Evolutionary conservation across 1,139 yeast genomes (phyloP).

Genomic region (Wickerhamomyces sp.): DNA sequence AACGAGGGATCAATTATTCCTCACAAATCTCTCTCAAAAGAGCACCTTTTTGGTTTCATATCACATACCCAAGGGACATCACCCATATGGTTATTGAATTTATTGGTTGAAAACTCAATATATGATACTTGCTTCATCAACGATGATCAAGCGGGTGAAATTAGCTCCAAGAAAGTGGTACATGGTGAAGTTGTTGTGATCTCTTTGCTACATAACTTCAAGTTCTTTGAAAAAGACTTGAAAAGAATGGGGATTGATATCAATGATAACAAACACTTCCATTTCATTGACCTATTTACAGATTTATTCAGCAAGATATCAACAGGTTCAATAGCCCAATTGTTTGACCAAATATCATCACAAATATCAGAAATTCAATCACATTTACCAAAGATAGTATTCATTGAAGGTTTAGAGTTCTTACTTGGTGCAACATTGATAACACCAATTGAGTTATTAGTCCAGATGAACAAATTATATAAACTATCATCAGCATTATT

Average conservation of each 20-base stretch:
- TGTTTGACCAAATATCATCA: constrained; percentile 20
- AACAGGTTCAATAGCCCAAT: constrained; percentile 31
- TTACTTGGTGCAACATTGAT: constrained; percentile 40
- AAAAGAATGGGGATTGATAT: constrained; percentile 42
- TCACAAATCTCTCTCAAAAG: constrained; percentile 20
- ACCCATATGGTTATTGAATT: constrained; percentile 59
- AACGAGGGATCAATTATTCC: constrained; percentile 48
- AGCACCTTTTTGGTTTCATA: constrained; percentile 38
- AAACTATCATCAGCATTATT: constrained; percentile 31
- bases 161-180: constrained; percentile 2
- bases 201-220: constrained; percentile 40
- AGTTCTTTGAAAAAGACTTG: constrained; percentile 34
- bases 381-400: constrained; percentile 28
- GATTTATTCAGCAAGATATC: constrained; percentile 31
- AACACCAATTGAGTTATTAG: constrained; percentile 32
- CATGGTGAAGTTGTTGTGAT: constrained; percentile 33
- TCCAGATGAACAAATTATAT: constrained; percentile 34
- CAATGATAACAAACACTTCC: constrained; percentile 27
- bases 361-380: constrained; percentile 8
- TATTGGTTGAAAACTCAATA: constrained; percentile 30
- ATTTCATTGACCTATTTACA: constrained; percentile 42
- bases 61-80: constrained; percentile 59
- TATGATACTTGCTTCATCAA: constrained; percentile 22
- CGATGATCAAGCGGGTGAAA: constrained; percentile 11
- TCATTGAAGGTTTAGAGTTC: constrained; percentile 48